Evolutionary conservation across 352 stramenopile species (phyloP), one percentile per base, ranked within the genome.

Genomic region (Globisporangium lucens): DNA sequence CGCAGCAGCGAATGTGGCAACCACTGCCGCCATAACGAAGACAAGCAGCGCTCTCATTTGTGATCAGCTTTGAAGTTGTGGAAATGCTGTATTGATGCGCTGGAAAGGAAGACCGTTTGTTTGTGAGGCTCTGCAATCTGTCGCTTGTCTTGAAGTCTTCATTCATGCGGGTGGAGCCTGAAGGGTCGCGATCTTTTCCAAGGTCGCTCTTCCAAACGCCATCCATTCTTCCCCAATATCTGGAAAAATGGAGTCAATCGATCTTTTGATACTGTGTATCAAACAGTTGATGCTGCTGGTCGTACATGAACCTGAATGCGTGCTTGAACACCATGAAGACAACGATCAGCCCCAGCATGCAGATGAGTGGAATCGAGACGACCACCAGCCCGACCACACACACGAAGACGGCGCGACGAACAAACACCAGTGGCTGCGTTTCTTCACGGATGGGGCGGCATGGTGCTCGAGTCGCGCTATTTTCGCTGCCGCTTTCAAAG

Each of bases 361-460:
- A 64, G 12, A 30, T 24, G 17, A 69, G 59, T 1, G 56, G 67
- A 2, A 75, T 36, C 4, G 66, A 53, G 2, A 51, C n/a, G 13
- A 72, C 46, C 55, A 73, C 66, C 24, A 73, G 13, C 1, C 38
- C 62, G 4, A 66, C 41, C 13, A 65, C 35, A 17, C 58, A 36
- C 8, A 75, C 29, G 33, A 65, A 55, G 10, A 79, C 12, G 13
- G 38, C 52, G 13, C 47, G 67, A 2, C 70, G 56, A 41, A 53
- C 15, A 43, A 74, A 64, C 36, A 69, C 51, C 22, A 75, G 15
- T 13, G 68, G 59, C 4, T 24, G 0, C n/a, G 64, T 8, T 30
- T 66, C 60, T 36, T 67, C 61, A 4, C 72, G 74, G 27, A 80
- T 82, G n/a, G 75, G 24, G 6, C 29, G 38, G 27, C 77, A 85